phyloP scores from a whole-genome alignment of 352 stramenopile genomes.

The Globisporangium paddicum region DNA sequence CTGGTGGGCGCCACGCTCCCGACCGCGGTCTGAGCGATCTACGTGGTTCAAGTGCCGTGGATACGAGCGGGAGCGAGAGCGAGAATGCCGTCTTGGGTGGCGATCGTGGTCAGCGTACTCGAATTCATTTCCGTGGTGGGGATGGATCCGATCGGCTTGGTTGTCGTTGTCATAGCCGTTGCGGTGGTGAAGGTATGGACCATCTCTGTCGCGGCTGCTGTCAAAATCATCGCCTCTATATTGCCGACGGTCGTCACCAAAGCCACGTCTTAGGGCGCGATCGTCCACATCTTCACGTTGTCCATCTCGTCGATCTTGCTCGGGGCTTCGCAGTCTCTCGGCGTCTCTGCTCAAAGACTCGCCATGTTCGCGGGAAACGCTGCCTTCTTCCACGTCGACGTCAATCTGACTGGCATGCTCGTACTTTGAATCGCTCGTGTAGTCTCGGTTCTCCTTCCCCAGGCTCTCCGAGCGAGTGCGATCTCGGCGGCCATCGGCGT shows the following conservation, averaged over 20 bases:
- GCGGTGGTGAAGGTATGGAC: background rate
- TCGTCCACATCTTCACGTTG: background rate
- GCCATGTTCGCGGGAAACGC: background rate
- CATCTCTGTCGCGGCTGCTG: background rate
- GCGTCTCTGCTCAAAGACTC: background rate
- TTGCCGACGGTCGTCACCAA: background rate
- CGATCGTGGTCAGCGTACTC: background rate
- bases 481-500: background rate
- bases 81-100: background rate
- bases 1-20: background rate
- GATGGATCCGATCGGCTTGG: background rate
- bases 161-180: background rate
- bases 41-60: background rate
- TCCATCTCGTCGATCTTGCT: background rate
- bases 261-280: background rate
- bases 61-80: slow-evolving; percentile 4
- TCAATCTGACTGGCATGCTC: background rate
- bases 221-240: background rate
- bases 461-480: slow-evolving; percentile 1
- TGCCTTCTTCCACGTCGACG: background rate
- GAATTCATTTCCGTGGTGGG: background rate
- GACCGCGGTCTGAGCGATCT: background rate
- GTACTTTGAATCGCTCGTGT: background rate
- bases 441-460: slow-evolving; percentile 1
- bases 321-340: background rate